These are phyloP conservation scores for Colletotrichum cereale DNA, from an alignment of 2,329 filamentous ascomycete genomes.

Conservation along the genomic window DNA sequence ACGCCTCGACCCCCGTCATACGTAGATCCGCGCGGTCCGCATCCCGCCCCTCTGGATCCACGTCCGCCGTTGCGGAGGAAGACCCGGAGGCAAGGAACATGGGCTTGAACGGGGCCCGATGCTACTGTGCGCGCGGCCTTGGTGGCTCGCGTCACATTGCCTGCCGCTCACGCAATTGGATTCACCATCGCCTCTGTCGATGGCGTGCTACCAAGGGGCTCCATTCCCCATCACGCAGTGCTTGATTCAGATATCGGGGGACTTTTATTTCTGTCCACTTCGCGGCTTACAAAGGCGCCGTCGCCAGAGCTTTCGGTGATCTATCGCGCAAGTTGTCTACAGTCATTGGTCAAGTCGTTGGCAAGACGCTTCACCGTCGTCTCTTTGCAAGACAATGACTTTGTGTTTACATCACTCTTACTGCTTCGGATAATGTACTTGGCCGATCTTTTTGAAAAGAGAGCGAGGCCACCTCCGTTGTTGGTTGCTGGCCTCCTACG, in stretches of 20 bases:
- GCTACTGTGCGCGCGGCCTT: constrained; percentile 8
- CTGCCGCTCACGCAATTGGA: constrained; percentile 36
- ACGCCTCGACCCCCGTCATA: not conserved
- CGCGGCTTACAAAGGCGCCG: no score
- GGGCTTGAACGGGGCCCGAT: constrained; percentile 19
- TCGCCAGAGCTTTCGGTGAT: no score
- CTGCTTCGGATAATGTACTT: no score
- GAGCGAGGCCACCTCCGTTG: no score
- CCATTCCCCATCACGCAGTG: not conserved
- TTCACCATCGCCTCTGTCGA: constrained; percentile 31
- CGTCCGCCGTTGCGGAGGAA: not conserved
- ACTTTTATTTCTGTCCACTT: not conserved
- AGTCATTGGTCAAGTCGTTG: no score
- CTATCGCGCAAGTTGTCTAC: no score
- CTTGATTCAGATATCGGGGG: not conserved
- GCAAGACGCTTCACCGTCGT: no score
- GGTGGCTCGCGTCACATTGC: constrained; percentile 28
- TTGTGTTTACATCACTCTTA: no score
- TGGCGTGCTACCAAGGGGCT: constrained; percentile 24
- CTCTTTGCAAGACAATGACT: no score
- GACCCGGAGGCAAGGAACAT: not conserved
- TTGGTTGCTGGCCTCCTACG: no score
- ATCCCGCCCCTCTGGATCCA: not conserved
- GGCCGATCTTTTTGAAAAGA: no score
- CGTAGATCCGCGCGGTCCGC: no score